These are phyloP conservation scores for Cladosporium sp. DNA, from an alignment of 2,329 filamentous ascomycete genomes.

Conservation along the genomic window DNA sequence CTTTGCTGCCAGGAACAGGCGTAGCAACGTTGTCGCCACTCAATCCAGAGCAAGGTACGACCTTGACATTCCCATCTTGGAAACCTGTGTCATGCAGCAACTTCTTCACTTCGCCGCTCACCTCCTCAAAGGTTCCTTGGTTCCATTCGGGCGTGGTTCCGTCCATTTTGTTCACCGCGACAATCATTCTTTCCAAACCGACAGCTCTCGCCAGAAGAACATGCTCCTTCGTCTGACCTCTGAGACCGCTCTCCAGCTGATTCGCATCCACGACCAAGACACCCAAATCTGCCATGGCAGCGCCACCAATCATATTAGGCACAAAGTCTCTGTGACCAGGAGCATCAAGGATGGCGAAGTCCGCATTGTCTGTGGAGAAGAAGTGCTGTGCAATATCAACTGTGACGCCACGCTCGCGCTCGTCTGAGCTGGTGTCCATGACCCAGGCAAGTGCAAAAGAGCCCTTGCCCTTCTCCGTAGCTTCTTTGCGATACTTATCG, in stretches of 20 bases:
- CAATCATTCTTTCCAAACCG: slow-evolving; percentile 80
- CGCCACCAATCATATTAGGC: slow-evolving; percentile 97
- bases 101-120: slow-evolving; percentile 73
- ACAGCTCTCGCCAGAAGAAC: slow-evolving; percentile 84
- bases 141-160: slow-evolving; percentile 68
- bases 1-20: slow-evolving; percentile 43
- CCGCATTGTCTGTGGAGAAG: slow-evolving; percentile 82
- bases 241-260: slow-evolving; percentile 88
- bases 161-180: slow-evolving; percentile 95
- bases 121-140: slow-evolving; percentile 76
- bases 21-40: slow-evolving; percentile 79
- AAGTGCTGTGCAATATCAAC: slow-evolving; percentile 95
- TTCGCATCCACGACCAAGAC: slow-evolving; percentile 93
- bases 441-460: slow-evolving; percentile 98
- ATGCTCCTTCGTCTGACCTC: slow-evolving; percentile 92
- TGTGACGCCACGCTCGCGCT: slow-evolving; percentile 84
- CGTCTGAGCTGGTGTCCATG: slow-evolving; percentile 85
- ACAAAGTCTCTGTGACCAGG: slow-evolving; percentile 95
- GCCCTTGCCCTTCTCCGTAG: slow-evolving; percentile 85
- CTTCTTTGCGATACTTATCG: slow-evolving; percentile 71
- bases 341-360: slow-evolving; percentile 91
- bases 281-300: slow-evolving; percentile 92
- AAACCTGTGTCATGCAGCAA: slow-evolving; percentile 84
- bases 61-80: slow-evolving; percentile 72
- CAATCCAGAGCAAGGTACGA: slow-evolving; percentile 86